A percentile compares a stretch with the other conserved stretches of the same genome.
Conservation (phyloP, 371 early-diverging fungal species). For the Mortierella polycephala region DNA sequence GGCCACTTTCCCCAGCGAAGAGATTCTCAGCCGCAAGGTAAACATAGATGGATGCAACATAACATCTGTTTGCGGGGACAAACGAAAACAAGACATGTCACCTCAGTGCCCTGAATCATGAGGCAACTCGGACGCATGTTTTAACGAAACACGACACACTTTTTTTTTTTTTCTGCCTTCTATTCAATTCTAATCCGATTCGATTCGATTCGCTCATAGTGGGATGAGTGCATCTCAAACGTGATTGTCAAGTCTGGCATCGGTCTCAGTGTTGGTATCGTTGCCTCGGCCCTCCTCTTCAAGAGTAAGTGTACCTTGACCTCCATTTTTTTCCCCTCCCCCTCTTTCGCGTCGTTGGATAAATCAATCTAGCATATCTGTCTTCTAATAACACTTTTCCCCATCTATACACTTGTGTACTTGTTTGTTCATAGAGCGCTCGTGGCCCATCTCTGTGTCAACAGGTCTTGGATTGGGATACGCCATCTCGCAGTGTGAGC, state of each 20-base stretch:
- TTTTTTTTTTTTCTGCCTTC: background rate
- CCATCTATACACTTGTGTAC: background rate
- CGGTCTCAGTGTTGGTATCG: constrained; percentile 89
- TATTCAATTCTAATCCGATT: background rate
- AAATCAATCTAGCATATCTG: background rate
- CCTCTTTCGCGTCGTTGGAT: no score
- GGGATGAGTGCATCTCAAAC: constrained; percentile 91
- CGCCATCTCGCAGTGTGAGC: constrained; percentile 88
- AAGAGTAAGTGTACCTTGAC: constrained; percentile 71
- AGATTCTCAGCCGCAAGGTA: constrained; percentile 53
- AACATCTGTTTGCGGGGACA: no score
- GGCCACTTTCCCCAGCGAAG: constrained; percentile 36
- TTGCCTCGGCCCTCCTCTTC: constrained; percentile 89
- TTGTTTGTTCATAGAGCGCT: constrained; percentile 68
- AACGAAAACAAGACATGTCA: no score
- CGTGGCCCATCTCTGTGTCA: constrained; percentile 90
- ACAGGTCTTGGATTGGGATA: constrained; percentile 91
- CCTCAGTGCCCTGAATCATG: background rate
- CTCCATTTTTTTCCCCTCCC: background rate
- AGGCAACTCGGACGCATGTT: background rate
- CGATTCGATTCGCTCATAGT: constrained; percentile 58
- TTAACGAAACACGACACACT: background rate
- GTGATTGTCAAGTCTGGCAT: constrained; percentile 86
- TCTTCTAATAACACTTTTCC: background rate
- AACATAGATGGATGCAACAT: background rate